Evolutionary conservation across 306 rosid species (phyloP).

Genomic region (Dalbergia oliveri): DNA sequence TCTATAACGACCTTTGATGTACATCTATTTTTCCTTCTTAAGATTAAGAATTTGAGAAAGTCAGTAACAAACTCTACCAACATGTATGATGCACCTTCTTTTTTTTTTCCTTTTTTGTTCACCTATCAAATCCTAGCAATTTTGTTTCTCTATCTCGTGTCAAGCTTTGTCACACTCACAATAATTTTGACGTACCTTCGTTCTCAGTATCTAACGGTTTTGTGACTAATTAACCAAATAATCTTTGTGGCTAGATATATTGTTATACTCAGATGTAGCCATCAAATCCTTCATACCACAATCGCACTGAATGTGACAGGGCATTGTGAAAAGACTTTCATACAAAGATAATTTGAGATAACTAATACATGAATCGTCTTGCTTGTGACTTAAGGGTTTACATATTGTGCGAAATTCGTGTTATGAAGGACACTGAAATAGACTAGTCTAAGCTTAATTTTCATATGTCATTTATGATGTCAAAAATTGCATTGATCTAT

Average conservation of each 20-base stretch:
- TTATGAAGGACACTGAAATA: background rate
- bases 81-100: slow-evolving; percentile 11
- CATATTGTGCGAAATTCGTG: background rate
- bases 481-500: background rate
- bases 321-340: slow-evolving; percentile 9
- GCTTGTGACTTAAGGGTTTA: slow-evolving; percentile 51
- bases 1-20: slow-evolving; percentile 38
- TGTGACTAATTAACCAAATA: slow-evolving; percentile 9
- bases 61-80: slow-evolving; percentile 83
- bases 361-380: background rate
- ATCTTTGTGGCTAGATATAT: background rate
- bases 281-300: background rate
- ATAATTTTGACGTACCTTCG: slow-evolving; percentile 37
- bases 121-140: slow-evolving; percentile 57
- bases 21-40: slow-evolving; percentile 36
- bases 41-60: slow-evolving; percentile 52
- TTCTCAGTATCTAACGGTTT: slow-evolving; percentile 56
- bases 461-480: slow-evolving; percentile 13
- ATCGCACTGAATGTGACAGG: background rate
- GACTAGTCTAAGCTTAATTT: slow-evolving; percentile 35
- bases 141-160: background rate
- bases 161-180: slow-evolving; percentile 31
- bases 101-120: slow-evolving; percentile 57
- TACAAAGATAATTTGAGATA: background rate
- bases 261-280: slow-evolving; percentile 37